Evolutionary conservation across 805 yeast genomes (phyloP).

Genomic region (Pichia cephalocereana): DNA sequence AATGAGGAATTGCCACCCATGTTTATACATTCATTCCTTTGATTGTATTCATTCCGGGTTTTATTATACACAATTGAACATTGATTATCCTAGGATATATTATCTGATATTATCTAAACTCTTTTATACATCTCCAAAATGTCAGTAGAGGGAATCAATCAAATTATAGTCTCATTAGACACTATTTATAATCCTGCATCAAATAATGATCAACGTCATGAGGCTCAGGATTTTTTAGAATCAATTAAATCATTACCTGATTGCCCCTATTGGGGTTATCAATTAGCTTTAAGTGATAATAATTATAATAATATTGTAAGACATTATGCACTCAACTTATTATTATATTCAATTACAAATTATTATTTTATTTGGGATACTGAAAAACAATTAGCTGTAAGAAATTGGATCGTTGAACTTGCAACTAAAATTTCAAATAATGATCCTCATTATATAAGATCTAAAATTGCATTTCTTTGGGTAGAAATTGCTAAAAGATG

Average conservation of each 20-base stretch:
- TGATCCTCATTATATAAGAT: slow-evolving; percentile 87
- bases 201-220: slow-evolving; percentile 44
- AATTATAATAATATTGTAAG: slow-evolving; percentile 63
- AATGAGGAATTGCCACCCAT: no score
- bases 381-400: slow-evolving; percentile 54
- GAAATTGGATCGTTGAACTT: slow-evolving; percentile 80
- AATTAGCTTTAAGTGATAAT: slow-evolving; percentile 58
- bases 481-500: slow-evolving; percentile 80
- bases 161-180: slow-evolving; percentile 70
- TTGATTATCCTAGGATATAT: no score
- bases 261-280: slow-evolving; percentile 89
- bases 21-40: no score
- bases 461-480: slow-evolving; percentile 86
- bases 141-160: slow-evolving; percentile 46
- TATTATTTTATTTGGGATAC: slow-evolving; percentile 46
- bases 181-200: slow-evolving; percentile 62
- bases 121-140: background rate
- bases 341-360: slow-evolving; percentile 60
- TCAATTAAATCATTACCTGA: slow-evolving; percentile 67
- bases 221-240: slow-evolving; percentile 61
- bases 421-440: slow-evolving; percentile 45
- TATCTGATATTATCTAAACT: background rate
- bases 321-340: slow-evolving; percentile 79
- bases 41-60: no score
- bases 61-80: no score